A percentile compares a stretch with the other conserved stretches of the same genome.
These are phyloP conservation scores for Aspergillus conjunctus DNA, from an alignment of 495 filamentous ascomycete genomes.

Conservation along the genomic window DNA sequence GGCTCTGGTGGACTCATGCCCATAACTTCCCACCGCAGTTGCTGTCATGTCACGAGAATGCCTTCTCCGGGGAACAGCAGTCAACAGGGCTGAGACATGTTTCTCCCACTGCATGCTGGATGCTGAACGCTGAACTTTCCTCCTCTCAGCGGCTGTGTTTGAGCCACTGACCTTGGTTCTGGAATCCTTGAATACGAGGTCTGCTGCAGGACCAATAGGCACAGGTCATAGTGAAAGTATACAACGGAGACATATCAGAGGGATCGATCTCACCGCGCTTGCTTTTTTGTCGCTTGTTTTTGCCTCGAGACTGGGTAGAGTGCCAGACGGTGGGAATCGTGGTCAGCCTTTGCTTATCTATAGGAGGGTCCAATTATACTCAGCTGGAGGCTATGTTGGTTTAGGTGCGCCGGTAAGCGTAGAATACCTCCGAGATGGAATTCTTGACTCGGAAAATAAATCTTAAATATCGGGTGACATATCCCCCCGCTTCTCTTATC, in stretches of 20 bases:
- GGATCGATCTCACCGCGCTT: not conserved
- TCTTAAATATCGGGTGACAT: too few relatives aligned
- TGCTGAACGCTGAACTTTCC: slow-evolving; percentile 8
- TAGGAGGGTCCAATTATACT: not conserved
- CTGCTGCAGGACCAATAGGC: slow-evolving; percentile 21
- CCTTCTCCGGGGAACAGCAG: not conserved
- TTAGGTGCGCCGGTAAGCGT: too few relatives aligned
- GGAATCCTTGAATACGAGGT: slow-evolving; percentile 38
- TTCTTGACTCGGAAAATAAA: too few relatives aligned
- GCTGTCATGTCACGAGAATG: too few relatives aligned
- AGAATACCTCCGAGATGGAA: too few relatives aligned
- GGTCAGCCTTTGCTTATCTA: not conserved
- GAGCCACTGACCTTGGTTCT: slow-evolving; percentile 9
- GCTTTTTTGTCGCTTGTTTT: not conserved
- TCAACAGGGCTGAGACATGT: slow-evolving; percentile 17
- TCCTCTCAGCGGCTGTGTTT: slow-evolving; percentile 6
- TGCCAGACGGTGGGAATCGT: too few relatives aligned
- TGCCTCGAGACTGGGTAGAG: not conserved
- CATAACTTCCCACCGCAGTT: too few relatives aligned
- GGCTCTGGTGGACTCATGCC: not conserved
- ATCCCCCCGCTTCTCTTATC: too few relatives aligned
- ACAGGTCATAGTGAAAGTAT: not conserved
- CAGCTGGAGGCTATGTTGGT: too few relatives aligned
- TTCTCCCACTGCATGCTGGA: not conserved
- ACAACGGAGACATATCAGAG: not conserved